phyloP scores from a whole-genome alignment of 768 basidiomycete species.

The Steccherinum ochraceum region DNA sequence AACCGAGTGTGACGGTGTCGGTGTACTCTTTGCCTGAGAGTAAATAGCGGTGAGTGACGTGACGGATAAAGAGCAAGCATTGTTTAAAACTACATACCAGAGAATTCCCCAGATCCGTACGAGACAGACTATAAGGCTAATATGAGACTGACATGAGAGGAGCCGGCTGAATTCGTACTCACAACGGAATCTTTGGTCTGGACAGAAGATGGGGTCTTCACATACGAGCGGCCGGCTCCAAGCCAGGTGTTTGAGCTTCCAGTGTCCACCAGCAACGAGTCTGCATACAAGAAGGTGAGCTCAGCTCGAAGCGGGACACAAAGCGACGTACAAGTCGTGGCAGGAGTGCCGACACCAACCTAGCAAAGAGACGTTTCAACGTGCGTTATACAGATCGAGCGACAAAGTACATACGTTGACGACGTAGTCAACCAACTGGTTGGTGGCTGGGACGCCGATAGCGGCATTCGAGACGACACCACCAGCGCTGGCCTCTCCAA shows the following conservation, averaged over 20 bases:
- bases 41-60: no score
- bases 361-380: background rate
- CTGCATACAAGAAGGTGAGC: conserved; percentile 25
- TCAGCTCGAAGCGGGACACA: background rate
- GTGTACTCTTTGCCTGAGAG: conserved; percentile 22
- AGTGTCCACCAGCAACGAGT: conserved; percentile 52
- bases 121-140: conserved; percentile 33
- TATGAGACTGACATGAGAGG: background rate
- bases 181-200: conserved; percentile 43
- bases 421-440: conserved; percentile 35
- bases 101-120: conserved; percentile 61
- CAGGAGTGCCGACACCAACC: conserved; percentile 19
- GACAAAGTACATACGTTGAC: conserved; percentile 20
- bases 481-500: conserved; percentile 25
- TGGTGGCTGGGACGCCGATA: conserved; percentile 33
- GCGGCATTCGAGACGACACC: conserved; percentile 12
- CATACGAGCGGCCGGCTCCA: conserved; percentile 44
- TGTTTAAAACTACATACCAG: conserved; percentile 40
- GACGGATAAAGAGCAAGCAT: no score
- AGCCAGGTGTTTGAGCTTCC: conserved; percentile 75
- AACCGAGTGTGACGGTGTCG: conserved; percentile 49
- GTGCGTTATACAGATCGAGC: background rate
- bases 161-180: conserved; percentile 15
- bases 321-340: conserved; percentile 14
- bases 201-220: conserved; percentile 41